Conservation (phyloP, 768 basidiomycete genomes). For the Pleurotus tuber-regium region DNA sequence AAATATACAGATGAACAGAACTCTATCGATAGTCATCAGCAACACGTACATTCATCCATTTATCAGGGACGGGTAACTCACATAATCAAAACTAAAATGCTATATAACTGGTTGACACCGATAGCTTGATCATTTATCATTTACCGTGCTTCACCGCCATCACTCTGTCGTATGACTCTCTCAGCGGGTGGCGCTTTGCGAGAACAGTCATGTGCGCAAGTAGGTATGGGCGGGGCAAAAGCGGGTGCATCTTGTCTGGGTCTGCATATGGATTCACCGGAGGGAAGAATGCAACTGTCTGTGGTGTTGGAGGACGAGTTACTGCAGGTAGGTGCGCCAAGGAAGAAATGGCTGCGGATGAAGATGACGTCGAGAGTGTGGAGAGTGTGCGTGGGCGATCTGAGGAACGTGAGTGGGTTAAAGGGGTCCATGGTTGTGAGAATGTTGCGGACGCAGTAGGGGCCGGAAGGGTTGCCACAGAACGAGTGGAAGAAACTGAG, state of each 20-base stretch:
- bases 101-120: not conserved
- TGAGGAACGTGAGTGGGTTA: conserved; percentile 17
- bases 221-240: conserved; percentile 71
- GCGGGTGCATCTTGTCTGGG: conserved; percentile 62
- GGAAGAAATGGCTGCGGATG: conserved; percentile 56
- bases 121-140: conserved; percentile 15
- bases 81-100: conserved; percentile 5
- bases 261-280: conserved; percentile 51
- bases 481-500: conserved; percentile 59
- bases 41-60: too few relatives aligned
- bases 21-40: not conserved
- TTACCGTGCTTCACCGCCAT: conserved; percentile 48
- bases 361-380: conserved; percentile 50
- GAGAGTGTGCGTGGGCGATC: conserved; percentile 57
- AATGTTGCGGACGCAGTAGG: conserved; percentile 30
- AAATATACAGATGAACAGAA: not conserved
- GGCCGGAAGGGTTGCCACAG: conserved; percentile 56
- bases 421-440: conserved; percentile 17
- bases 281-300: conserved; percentile 62
- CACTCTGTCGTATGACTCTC: conserved; percentile 70
- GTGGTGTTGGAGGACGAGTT: conserved; percentile 44
- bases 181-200: conserved; percentile 60
- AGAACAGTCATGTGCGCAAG: conserved; percentile 70
- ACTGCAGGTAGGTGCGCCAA: conserved; percentile 50
- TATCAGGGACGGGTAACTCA: not conserved